Conservation (phyloP, 225 moss, liverwort and hornwort genomes). For the Rhytidiadelphus loreus region DNA sequence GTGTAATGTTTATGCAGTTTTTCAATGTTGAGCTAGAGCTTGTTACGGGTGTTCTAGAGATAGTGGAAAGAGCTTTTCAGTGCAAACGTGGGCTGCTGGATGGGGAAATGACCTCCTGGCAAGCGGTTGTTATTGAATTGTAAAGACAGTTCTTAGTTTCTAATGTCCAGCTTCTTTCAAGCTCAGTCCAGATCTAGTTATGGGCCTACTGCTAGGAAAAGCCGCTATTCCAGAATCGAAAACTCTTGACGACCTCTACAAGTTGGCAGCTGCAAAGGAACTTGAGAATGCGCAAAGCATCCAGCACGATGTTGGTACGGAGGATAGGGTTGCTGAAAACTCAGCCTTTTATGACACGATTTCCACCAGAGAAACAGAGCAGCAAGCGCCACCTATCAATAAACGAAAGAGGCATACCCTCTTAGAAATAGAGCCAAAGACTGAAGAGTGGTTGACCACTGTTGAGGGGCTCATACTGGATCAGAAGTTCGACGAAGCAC, state of each 20-base stretch:
- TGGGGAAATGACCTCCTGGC: not conserved
- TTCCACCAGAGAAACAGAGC: not conserved
- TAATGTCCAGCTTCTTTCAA: too few species aligned
- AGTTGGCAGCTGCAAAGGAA: not conserved
- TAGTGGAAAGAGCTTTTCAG: too few species aligned
- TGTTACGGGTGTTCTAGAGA: too few species aligned
- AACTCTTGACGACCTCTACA: not conserved
- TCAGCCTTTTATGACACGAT: not conserved
- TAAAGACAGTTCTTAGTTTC: not conserved
- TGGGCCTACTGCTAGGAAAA: not conserved
- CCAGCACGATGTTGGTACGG: not conserved
- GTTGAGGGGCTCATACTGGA: not conserved
- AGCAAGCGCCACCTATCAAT: too few species aligned
- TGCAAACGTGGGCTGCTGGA: too few species aligned
- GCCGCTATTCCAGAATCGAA: not conserved
- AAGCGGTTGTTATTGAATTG: not conserved
- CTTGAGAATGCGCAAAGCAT: not conserved
- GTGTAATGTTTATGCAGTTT: too few species aligned
- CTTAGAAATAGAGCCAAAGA: not conserved
- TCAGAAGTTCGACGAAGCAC: not conserved
- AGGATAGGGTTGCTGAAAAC: not conserved
- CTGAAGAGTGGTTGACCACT: not conserved
- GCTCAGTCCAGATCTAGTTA: not conserved
- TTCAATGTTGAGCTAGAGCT: too few species aligned
- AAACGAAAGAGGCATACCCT: not conserved